Conservation (phyloP, 495 filamentous ascomycete genomes). For the Letharia lupina region DNA sequence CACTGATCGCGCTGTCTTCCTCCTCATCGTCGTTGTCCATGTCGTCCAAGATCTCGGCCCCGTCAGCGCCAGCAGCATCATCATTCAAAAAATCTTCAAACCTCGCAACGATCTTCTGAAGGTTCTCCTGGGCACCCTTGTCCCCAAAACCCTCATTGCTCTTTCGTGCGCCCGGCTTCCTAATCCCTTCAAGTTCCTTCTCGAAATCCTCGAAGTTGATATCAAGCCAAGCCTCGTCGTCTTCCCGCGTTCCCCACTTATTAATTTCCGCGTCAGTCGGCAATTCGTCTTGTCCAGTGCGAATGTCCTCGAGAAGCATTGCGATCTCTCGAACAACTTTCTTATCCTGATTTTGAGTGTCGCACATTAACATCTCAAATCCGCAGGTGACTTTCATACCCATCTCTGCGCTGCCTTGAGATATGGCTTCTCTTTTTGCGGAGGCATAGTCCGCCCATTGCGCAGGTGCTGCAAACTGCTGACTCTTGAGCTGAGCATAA, state of each 20-base stretch:
- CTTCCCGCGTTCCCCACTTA: conserved; percentile 58
- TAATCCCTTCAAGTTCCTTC: conserved; percentile 53
- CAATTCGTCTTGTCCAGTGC: conserved; percentile 48
- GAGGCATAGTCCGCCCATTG: conserved; percentile 47
- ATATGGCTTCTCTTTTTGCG: conserved; percentile 30
- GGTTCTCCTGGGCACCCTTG: conserved; percentile 64
- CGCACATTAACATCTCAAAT: conserved; percentile 75
- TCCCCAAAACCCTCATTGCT: conserved; percentile 58
- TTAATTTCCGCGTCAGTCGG: conserved; percentile 67
- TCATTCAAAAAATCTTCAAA: conserved; percentile 94
- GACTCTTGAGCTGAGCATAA: conserved; percentile 86
- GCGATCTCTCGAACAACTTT: conserved; percentile 61
- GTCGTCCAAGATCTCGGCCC: conserved; percentile 63
- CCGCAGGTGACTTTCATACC: conserved; percentile 89
- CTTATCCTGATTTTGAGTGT: conserved; percentile 57
- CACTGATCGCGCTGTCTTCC: conserved; percentile 38
- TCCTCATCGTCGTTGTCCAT: conserved; percentile 60
- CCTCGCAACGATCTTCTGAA: conserved; percentile 79
- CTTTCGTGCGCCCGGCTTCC: conserved; percentile 25
- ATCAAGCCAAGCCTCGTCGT: conserved; percentile 88
- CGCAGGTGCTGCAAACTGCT: conserved; percentile 65
- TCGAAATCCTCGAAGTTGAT: conserved; percentile 88
- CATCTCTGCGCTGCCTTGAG: conserved; percentile 49
- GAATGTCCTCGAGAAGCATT: conserved; percentile 64
- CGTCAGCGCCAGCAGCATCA: conserved; percentile 68